Base-by-base conservation (phyloP, 805 yeast species). In the Wickerhamomyces mucosus region DNA sequence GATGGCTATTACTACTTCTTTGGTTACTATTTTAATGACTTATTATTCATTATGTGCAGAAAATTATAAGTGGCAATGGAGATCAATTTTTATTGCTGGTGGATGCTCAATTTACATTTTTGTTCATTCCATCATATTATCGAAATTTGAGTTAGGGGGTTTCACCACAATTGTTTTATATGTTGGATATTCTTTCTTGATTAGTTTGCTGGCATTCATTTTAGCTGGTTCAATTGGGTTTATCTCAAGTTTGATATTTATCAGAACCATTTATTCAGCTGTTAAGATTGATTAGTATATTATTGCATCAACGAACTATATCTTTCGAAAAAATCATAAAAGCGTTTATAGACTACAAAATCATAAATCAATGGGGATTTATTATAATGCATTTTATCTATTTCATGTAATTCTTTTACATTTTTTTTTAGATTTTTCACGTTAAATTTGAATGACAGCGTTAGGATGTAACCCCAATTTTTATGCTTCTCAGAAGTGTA, bases 1-100 rank as follows among this genome's bases (percentile, higher is more conserved):
- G 51, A 80, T 85, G 84, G 63, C 83, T 10, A 47, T 80, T 45
- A 86, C 96, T 5, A 79, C 95, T 11, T 67, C 80, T 11, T 65
- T 88, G 37, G 85, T 86, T 19, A 78, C 96, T 0, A 63, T 86
- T 15, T 64, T 89, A 48, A 69, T 85, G 56, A 73, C 80, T 18
- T 92, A 92, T 57, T 80, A 83, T 63, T 71, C 85, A 4, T 67
- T 92, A 42, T 84, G 95, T 52, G 64, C 84, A 31, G 98, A 92
- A 54, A 84, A 92, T 56, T 88, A 94, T 65, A 75, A 77, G 56
- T 92, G 98, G 98, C 96, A 89, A 53, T 92, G 98, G 98, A 76
- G 88, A 56, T 74, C 95, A 4, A 59, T 83, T 45, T 72, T 80
- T 48, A 71, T 85, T 37, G 83, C 95, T 18, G 96, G 95, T 26